Conservation (phyloP, 345 rosid genomes). For the Brassica cretica region DNA sequence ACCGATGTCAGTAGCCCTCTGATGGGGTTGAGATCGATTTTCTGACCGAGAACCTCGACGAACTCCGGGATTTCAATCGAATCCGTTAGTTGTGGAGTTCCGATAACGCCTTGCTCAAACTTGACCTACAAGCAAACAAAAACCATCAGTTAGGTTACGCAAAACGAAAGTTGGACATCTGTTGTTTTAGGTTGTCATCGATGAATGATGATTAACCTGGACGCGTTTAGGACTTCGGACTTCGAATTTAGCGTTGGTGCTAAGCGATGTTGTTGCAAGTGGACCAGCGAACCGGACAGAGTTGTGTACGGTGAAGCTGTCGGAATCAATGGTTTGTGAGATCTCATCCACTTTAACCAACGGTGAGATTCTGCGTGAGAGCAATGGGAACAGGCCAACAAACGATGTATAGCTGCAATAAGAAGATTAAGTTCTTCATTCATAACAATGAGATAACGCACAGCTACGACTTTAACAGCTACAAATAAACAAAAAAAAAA, state of each 20-base stretch:
- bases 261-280: slow-evolving; percentile 70
- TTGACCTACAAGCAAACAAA: slow-evolving; percentile 54
- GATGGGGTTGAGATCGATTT: slow-evolving; percentile 66
- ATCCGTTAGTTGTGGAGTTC: slow-evolving; percentile 89
- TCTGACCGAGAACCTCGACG: slow-evolving; percentile 84
- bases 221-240: slow-evolving; percentile 88
- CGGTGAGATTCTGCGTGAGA: slow-evolving; percentile 63
- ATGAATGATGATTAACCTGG: slow-evolving; percentile 49
- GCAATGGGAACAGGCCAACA: slow-evolving; percentile 69
- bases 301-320: slow-evolving; percentile 73
- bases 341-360: slow-evolving; percentile 85
- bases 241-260: slow-evolving; percentile 88
- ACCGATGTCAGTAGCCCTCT: slow-evolving; percentile 71
- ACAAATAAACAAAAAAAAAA: neutral
- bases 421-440: neutral
- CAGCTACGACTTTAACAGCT: neutral
- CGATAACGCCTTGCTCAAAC: slow-evolving; percentile 87
- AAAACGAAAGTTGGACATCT: neutral
- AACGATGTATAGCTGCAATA: slow-evolving; percentile 79
- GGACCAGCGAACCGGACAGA: slow-evolving; percentile 78
- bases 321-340: slow-evolving; percentile 88
- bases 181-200: neutral
- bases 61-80: slow-evolving; percentile 78
- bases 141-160: neutral
- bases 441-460: neutral